These are phyloP conservation scores for Pestalotiopsis sp. DNA, from an alignment of 2,329 filamentous ascomycete genomes.

Conservation along the genomic window DNA sequence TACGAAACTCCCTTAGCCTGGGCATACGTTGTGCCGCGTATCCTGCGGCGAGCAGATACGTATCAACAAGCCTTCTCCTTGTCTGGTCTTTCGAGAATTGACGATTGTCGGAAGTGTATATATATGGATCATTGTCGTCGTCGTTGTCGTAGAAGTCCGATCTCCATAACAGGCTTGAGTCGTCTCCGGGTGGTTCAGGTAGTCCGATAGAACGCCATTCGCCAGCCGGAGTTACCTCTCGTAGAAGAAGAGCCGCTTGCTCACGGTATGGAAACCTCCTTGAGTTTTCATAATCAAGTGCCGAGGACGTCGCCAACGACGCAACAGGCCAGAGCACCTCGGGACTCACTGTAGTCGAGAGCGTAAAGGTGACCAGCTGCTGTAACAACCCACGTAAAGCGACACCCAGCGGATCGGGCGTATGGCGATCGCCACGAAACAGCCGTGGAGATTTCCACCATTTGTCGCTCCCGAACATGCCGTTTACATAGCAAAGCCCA, in stretches of 20 bases:
- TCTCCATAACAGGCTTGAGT: not conserved
- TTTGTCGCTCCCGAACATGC: too few relatives aligned
- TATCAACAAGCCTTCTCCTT: not conserved
- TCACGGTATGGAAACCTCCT: not conserved
- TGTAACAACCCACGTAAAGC: not conserved
- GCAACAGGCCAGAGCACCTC: not conserved
- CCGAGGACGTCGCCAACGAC: not conserved
- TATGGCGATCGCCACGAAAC: not conserved
- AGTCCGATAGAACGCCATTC: not conserved
- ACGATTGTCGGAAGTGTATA: too few relatives aligned
- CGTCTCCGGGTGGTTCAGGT: not conserved
- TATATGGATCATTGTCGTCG: not conserved
- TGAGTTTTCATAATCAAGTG: not conserved
- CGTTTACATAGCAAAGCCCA: not conserved
- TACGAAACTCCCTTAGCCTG: not conserved
- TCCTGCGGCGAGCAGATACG: not conserved
- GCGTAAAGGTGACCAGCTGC: not conserved
- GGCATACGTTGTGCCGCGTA: not conserved
- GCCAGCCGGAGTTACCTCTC: not conserved
- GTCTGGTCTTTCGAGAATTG: not conserved
- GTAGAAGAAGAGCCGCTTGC: not conserved
- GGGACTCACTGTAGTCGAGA: not conserved
- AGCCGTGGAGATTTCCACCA: not conserved
- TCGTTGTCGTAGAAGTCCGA: not conserved
- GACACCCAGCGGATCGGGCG: not conserved